A percentile compares a stretch with the other conserved stretches of the same genome.
phyloP scores from a whole-genome alignment of 1,284 basidiomycete genomes.

The Tilletia setariae region DNA sequence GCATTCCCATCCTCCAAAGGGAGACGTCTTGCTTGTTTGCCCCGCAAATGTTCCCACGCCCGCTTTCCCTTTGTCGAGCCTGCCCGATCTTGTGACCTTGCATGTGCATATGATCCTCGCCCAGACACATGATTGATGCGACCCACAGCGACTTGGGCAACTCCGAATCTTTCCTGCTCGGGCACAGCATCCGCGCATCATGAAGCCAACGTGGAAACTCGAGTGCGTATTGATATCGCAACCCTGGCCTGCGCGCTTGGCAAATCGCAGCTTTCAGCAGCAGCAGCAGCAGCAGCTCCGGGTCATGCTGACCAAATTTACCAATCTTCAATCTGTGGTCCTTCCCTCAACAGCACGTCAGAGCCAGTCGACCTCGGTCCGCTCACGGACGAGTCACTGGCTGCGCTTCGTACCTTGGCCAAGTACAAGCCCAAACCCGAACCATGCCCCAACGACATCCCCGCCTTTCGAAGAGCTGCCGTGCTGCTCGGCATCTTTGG shows the following conservation, averaged over 20 bases:
- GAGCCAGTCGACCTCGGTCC: conserved; percentile 19
- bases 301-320: background rate
- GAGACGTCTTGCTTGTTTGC: too few relatives aligned
- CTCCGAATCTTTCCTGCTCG: too few relatives aligned
- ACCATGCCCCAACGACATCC: conserved; percentile 36
- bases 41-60: too few relatives aligned
- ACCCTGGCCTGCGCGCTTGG: background rate
- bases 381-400: conserved; percentile 26
- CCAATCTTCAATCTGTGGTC: background rate
- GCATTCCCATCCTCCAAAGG: too few relatives aligned
- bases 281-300: background rate
- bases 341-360: conserved; percentile 7
- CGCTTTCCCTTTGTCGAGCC: too few relatives aligned
- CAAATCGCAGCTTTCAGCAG: background rate
- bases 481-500: conserved; percentile 44
- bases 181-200: too few relatives aligned
- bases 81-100: too few relatives aligned
- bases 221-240: background rate
- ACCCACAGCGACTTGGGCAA: too few relatives aligned
- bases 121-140: too few relatives aligned
- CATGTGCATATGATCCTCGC: too few relatives aligned
- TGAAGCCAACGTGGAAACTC: conserved; percentile 9
- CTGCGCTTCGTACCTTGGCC: conserved; percentile 30
- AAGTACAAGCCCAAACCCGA: conserved; percentile 29
- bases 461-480: conserved; percentile 47